Base-by-base conservation (phyloP, 345 rosid species). In the Lepidium africanum region DNA sequence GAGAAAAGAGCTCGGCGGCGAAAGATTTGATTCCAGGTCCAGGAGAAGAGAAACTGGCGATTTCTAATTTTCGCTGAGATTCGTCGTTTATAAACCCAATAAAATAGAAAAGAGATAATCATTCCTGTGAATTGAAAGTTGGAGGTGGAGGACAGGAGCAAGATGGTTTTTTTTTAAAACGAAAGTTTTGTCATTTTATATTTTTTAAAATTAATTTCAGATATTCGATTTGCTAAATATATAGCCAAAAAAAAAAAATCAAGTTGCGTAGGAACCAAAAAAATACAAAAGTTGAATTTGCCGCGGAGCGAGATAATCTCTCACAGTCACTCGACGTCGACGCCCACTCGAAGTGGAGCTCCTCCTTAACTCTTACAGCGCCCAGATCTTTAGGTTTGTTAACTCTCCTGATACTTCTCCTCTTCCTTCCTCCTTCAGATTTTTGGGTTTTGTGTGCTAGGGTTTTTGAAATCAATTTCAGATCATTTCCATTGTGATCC, bases 1-100 rank as follows among this genome's bases (percentile, higher is more conserved):
- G 71, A 73, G 77, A 35, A 47, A 58, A 11, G 52, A 72, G 15
- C 65, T 57, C 61, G 61, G 30, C 77, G 77, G 77, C 77, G 40
- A 50, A 48, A 12, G 56, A 66, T 66, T 30, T 54, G 57, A 25
- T 27, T 43, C 19, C 38, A 23, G 37, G 67, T 41, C 23, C 37
- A 46, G 21, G 66, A 50, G 61, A 48, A 30, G 63, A 66, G 48
- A 57, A 49, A 41, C 23, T 3, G 25, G 19, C n/a, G 69, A 58
- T 58, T 46, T 10, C 27, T 12, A 1, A 36, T 9, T 12, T 8
- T 11, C 5, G 39, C 10, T 36, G 37, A 12, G 19, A 39, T 19
- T 58, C 57, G 33, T 42, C 63, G 7, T 46, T 46, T 9, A 13
- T 13, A 46, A 36, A 63, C 1, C 43, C 2, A 65, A 59, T 41